Conservation (phyloP, 306 rosid genomes). For the Styphnolobium japonicum region DNA sequence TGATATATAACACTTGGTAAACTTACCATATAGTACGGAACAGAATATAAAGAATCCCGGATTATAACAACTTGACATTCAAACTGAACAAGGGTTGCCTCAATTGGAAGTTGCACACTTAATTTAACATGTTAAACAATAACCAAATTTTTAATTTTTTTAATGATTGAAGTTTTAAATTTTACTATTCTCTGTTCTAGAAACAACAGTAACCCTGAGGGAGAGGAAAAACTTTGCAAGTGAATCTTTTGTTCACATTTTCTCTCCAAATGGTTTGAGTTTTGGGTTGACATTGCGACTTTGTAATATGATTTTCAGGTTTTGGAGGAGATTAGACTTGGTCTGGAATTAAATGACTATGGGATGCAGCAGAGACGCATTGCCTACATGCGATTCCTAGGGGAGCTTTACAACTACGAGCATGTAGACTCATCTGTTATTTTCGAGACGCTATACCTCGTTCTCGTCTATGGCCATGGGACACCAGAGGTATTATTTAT, state of each 20-base stretch:
- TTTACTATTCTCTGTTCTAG: conserved; percentile 14
- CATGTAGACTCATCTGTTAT: conserved; percentile 97
- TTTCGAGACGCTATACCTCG: conserved; percentile 88
- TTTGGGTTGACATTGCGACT: conserved; percentile 13
- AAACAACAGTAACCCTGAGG: neutral
- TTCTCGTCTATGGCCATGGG: conserved; percentile 81
- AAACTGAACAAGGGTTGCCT: neutral
- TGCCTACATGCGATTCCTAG: conserved; percentile 94
- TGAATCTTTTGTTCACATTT: conserved; percentile 1
- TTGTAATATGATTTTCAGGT: conserved; percentile 56
- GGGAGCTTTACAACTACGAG: conserved; percentile 96
- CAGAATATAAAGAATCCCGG: too few relatives aligned
- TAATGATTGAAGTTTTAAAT: neutral
- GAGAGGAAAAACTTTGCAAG: neutral
- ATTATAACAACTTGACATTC: neutral
- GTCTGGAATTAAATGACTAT: conserved; percentile 88
- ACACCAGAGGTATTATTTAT: conserved; percentile 70
- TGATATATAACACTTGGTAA: too few relatives aligned
- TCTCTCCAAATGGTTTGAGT: neutral
- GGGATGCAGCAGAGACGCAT: conserved; percentile 97
- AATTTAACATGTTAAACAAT: neutral
- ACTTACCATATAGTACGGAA: too few relatives aligned
- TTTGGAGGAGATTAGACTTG: conserved; percentile 96
- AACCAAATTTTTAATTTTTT: neutral
- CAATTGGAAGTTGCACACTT: neutral